Conservation (phyloP, 306 rosid genomes). For the Carpinus fangiana region DNA sequence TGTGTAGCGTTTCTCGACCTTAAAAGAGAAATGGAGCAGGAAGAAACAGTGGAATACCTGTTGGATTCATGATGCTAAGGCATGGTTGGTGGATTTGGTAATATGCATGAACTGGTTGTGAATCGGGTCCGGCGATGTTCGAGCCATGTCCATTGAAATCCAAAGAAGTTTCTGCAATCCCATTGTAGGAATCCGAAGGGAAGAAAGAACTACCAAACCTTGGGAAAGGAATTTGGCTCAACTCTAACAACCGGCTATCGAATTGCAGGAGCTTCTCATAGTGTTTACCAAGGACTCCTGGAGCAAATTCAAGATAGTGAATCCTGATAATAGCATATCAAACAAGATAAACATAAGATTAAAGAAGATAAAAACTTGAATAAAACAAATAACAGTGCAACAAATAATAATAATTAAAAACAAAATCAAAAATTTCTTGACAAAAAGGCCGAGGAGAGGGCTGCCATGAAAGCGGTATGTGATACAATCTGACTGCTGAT, state of each 20-base stretch:
- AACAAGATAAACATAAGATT: too few species aligned
- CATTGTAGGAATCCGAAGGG: conserved; percentile 5
- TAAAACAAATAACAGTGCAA: too few species aligned
- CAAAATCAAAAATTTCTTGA: too few species aligned
- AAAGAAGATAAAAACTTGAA: too few species aligned
- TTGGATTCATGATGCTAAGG: conserved; percentile 1
- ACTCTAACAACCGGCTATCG: conserved; percentile 19
- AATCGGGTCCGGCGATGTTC: neutral
- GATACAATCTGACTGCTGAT: too few species aligned
- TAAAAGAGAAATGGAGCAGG: neutral
- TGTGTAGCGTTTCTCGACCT: too few species aligned
- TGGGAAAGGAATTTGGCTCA: conserved; percentile 32
- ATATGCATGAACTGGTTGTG: conserved; percentile 3
- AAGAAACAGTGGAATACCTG: conserved; percentile 21
- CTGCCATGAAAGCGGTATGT: too few species aligned
- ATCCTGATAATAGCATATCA: neutral
- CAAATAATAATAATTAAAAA: too few species aligned
- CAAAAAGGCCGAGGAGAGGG: too few species aligned
- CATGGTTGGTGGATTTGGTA: conserved; percentile 13
- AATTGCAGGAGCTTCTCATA: conserved; percentile 28
- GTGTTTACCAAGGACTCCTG: conserved; percentile 35
- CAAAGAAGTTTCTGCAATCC: neutral
- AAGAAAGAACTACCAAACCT: conserved; percentile 24
- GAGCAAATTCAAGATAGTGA: conserved; percentile 25
- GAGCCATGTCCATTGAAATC: neutral